These are phyloP conservation scores for Xylona heveae DNA, from an alignment of 495 filamentous ascomycete species.

Conservation along the genomic window DNA sequence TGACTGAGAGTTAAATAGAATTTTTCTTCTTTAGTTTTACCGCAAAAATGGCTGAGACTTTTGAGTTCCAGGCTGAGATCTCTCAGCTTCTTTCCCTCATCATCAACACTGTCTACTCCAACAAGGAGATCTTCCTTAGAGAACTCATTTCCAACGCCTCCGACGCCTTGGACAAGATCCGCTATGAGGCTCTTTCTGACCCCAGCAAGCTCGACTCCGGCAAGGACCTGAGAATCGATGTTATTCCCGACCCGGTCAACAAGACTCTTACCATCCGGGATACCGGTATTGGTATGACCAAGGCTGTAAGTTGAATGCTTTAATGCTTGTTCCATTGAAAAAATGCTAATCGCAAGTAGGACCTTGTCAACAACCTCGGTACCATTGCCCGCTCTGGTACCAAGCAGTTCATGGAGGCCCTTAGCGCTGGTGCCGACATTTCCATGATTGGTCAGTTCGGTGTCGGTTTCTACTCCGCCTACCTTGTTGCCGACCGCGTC, in stretches of 20 bases:
- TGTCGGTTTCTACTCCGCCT: constrained; percentile 99
- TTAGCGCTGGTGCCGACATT: constrained; percentile 94
- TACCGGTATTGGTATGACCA: constrained; percentile 99
- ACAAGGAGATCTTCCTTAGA: constrained; percentile 99
- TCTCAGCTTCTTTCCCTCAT: constrained; percentile 98
- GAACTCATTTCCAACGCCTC: constrained; percentile 95
- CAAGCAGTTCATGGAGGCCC: constrained; percentile 99
- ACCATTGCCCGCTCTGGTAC: constrained; percentile 97
- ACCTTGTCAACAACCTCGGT: constrained; percentile 98
- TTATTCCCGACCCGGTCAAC: constrained; percentile 86
- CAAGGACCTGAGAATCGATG: constrained; percentile 96
- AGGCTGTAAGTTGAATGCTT: constrained; percentile 52
- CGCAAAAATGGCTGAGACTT: constrained; percentile 74
- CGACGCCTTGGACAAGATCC: constrained; percentile 98
- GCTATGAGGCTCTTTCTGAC: constrained; percentile 93
- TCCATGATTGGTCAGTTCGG: constrained; percentile 99
- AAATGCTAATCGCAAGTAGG: constrained; percentile 26
- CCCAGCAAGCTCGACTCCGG: constrained; percentile 86
- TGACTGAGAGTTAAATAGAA: too few relatives aligned
- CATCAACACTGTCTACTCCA: constrained; percentile 99
- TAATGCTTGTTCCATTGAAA: neutral
- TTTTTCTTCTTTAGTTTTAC: constrained; percentile 4
- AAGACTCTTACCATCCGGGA: constrained; percentile 95
- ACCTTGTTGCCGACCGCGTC: constrained; percentile 93
- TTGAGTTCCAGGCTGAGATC: constrained; percentile 99